Evolutionary conservation across 2,329 filamentous ascomycete genomes (phyloP).

Genomic region (Lachnellula hyalina): DNA sequence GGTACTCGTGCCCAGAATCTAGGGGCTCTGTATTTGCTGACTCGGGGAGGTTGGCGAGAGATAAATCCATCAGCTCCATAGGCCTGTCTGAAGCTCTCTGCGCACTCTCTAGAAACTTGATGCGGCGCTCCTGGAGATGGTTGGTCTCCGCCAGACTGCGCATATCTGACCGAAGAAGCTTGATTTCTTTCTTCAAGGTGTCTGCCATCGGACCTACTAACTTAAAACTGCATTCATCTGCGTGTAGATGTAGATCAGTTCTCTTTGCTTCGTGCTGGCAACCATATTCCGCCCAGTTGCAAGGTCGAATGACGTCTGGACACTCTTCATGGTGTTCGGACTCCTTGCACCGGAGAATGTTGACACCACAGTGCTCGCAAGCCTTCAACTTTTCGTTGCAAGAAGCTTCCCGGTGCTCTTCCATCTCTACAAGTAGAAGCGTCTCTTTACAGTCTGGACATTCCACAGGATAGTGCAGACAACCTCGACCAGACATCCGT

Average conservation of each 20-base stretch:
- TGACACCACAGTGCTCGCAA: constrained; percentile 25
- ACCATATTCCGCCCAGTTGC: constrained; percentile 45
- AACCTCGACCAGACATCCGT: constrained; percentile 46
- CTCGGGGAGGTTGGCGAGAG: constrained; percentile 26
- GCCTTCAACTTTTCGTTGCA: constrained; percentile 36
- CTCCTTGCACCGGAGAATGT: constrained; percentile 24
- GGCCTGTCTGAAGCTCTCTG: constrained; percentile 25
- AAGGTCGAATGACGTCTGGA: constrained; percentile 36
- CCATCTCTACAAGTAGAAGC: constrained; percentile 42
- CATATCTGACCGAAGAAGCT: constrained; percentile 38
- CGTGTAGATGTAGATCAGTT: constrained; percentile 41
- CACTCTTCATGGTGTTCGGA: constrained; percentile 39
- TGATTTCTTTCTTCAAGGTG: constrained; percentile 41
- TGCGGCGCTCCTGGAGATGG: constrained; percentile 36
- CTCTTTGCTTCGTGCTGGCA: constrained; percentile 40
- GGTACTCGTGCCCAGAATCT: constrained; percentile 40
- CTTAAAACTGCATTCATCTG: constrained; percentile 46
- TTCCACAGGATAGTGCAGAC: constrained; percentile 46
- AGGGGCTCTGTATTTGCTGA: constrained; percentile 17
- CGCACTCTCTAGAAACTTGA: constrained; percentile 38
- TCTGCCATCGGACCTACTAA: constrained; percentile 45
- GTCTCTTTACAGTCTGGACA: constrained; percentile 50
- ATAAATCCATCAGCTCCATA: constrained; percentile 21
- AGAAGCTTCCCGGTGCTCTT: constrained; percentile 41
- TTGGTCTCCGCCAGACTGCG: constrained; percentile 37